Base-by-base conservation (phyloP, 352 stramenopile species). In the Elongisporangium senticosum region DNA sequence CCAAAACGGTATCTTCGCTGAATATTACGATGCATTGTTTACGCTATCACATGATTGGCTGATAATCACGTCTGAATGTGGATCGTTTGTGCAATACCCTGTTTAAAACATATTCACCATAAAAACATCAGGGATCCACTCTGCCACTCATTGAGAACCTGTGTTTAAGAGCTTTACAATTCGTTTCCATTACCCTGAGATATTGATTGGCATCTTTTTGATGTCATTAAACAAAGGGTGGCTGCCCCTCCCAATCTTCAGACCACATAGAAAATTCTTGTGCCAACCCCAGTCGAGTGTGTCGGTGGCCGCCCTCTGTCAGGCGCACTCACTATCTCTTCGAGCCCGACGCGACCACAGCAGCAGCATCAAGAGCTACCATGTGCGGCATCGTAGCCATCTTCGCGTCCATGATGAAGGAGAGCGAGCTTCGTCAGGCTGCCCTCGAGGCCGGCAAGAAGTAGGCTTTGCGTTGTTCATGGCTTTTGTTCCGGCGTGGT, bases 321-420 rank as follows among this genome's bases (percentile, higher is more conserved):
- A 14, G 33, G 2, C 10, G 33, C 33, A 43, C 33, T 43, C 33
- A 43, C 11, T 43, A 17, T 10, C 33, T 43, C 33, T 43, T 43
- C 33, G 33, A 43, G 11, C 8, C 33, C 33, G 33, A 15, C 24
- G 40, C 51, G 14, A 51, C 40, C 23, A 6, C 43, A 53, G 19
- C 48, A 55, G 20, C 28, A 53, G 22, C 50, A 23, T 28, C 15
- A 13, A 6, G 21, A 56, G 10, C 11, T 21, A 71, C 8, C 13
- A 99, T 99, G 96, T 99, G 97, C 74, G 97, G 97, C 64, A 99
- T 99, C 74, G 96, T 99, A 63, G 95, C 95, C 53, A 99, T 99
- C 72, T 98, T 99, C 64, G 87, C 82, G 61, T 98, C 95, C 33
- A 88, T 96, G 69, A 87, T 98, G 64, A 77, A 89, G 57, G 85